Base-by-base conservation (phyloP, 2,329 filamentous ascomycete species). In the Talaromyces amestolkiae region DNA sequence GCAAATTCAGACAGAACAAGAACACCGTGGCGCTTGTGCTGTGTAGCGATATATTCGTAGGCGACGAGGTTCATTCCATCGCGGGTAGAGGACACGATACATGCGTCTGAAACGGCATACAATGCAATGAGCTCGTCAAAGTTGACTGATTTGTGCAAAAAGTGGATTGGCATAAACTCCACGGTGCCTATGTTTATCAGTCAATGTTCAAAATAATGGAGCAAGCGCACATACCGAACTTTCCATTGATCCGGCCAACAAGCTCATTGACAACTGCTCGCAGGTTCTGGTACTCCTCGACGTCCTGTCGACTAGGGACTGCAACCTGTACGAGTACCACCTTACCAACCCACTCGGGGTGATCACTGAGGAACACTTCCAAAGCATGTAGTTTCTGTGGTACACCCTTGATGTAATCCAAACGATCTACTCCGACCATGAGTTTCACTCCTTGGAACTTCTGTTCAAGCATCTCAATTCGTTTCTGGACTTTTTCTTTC, bases 41-140 rank as follows among this genome's bases (percentile, higher is more conserved):
- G 93, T 13, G 91, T 92, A 33, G 93, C 93, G 70, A 97, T 96
- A 81, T 97, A 97, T 79, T 97, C 93, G 80, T 96, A 97, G 1
- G 92, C 95, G 49, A 97, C 93, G 22, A 97, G 84, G 78, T 97
- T 97, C 93, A 97, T 97, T 74, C 93, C 93, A 75, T 97, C 93
- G 63, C 94, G 89, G 13, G 91, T 97, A 3, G 91, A 97, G 8
- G 90, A 95, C 43, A 95, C 93, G 6, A 97, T 84, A 75, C 92
- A 96, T 62, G 92, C 91, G 75, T 96, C 93, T 3, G 91, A 93
- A 27, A 95, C 89, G 24, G 91, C 91, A 76, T 97, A 97, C 17
- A 97, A 84, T 0, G 92, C 92, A 49, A 94, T 93, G 41, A 97
- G 87, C 80, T 97, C 93, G 70, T 97, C 92, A 72, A 97, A 97